These are phyloP conservation scores for Penstemon davidsonii DNA, from an alignment of 257 asterid species.

Conservation along the genomic window DNA sequence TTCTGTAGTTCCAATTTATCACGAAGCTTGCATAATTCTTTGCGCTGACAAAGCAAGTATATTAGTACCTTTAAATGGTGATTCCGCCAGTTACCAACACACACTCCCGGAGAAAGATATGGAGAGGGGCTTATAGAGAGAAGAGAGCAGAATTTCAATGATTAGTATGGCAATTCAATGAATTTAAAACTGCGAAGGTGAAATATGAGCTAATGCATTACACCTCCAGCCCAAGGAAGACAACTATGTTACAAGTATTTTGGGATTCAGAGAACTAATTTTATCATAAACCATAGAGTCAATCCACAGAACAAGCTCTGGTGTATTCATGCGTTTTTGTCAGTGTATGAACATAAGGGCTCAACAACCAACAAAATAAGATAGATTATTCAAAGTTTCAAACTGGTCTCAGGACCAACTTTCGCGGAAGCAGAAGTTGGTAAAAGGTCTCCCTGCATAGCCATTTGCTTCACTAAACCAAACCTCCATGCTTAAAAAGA, in stretches of 20 bases:
- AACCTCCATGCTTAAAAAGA: not conserved
- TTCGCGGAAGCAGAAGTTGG: not conserved
- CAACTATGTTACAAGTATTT: not conserved
- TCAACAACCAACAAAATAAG: not conserved
- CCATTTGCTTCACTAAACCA: constrained; percentile 6
- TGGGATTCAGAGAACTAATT: constrained; percentile 2
- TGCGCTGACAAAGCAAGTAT: constrained; percentile 62
- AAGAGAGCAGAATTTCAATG: not conserved
- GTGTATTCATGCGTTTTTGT: not conserved
- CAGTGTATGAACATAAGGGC: constrained; percentile 5
- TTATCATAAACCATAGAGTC: not conserved
- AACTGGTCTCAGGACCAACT: constrained; percentile 12
- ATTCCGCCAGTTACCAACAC: constrained; percentile 17
- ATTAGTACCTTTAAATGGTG: constrained; percentile 19
- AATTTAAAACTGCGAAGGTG: not conserved
- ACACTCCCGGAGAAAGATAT: constrained; percentile 12
- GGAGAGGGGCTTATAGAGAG: constrained; percentile 9
- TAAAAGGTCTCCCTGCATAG: not conserved
- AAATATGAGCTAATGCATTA: not conserved
- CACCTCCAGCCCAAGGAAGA: not conserved
- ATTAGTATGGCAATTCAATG: constrained; percentile 6
- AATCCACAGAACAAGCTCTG: not conserved
- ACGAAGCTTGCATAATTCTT: constrained; percentile 85
- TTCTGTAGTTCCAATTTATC: constrained; percentile 76
- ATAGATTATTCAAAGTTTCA: not conserved